Evolutionary conservation across 2,329 filamentous ascomycete genomes (phyloP).

Genomic region (Madurella mycetomatis): DNA sequence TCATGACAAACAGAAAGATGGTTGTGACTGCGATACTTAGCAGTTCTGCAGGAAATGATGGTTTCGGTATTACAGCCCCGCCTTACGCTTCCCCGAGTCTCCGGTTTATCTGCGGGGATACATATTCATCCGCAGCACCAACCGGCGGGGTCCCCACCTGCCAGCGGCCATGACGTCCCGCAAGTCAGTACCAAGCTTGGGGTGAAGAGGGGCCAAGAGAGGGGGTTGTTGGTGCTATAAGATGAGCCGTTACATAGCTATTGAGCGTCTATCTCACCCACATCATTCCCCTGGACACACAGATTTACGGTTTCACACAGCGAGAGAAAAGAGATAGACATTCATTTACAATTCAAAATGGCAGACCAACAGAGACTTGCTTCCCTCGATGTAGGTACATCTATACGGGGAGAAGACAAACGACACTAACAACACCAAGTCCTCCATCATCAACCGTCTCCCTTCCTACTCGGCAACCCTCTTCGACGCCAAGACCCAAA

Average conservation of each 20-base stretch:
- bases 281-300: not conserved
- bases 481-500: slow-evolving; percentile 73
- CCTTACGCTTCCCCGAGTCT: slow-evolving; percentile 21
- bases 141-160: not conserved
- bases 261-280: not conserved
- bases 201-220: slow-evolving; percentile 7
- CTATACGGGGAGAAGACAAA: not conserved
- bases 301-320: not conserved
- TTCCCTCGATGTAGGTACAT: slow-evolving; percentile 37
- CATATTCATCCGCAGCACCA: not conserved
- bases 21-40: no score
- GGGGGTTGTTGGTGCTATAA: not conserved
- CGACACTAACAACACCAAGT: slow-evolving; percentile 4
- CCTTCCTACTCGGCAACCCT: slow-evolving; percentile 67
- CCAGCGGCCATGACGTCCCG: not conserved
- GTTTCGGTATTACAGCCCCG: not conserved
- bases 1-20: slow-evolving; percentile 8
- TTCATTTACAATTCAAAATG: slow-evolving; percentile 18
- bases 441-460: slow-evolving; percentile 61
- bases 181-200: not conserved
- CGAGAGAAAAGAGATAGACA: not conserved
- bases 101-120: slow-evolving; percentile 26
- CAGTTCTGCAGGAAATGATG: not conserved
- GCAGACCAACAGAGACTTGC: slow-evolving; percentile 27
- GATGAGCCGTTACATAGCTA: no score